Evolutionary conservation across 192 early-diverging fungal species (phyloP).

Genomic region (Rhizoclosmatium globosum): DNA sequence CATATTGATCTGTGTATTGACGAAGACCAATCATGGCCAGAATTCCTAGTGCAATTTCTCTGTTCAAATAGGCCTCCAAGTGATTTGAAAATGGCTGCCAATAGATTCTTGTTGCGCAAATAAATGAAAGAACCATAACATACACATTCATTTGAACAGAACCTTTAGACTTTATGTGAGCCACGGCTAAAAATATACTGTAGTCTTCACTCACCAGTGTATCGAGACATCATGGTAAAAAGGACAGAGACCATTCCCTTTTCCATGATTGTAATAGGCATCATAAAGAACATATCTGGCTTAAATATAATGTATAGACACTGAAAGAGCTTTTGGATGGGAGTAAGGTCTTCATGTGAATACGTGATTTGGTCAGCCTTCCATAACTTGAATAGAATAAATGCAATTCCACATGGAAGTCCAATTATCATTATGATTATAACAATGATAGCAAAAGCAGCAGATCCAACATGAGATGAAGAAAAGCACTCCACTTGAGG

Average conservation of each 20-base stretch:
- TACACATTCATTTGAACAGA: slow-evolving; percentile 9
- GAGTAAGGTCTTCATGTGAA: slow-evolving; percentile 1
- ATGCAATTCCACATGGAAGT: neutral
- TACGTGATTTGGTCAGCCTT: slow-evolving; percentile 13
- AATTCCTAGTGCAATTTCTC: too few species aligned
- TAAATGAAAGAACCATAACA: slow-evolving; percentile 10
- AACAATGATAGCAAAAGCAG: slow-evolving; percentile 28
- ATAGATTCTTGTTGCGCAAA: slow-evolving; percentile 32
- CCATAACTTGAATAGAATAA: neutral
- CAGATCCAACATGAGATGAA: neutral
- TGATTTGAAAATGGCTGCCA: slow-evolving; percentile 35
- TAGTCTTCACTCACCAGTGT: slow-evolving; percentile 18
- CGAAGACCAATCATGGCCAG: too few species aligned
- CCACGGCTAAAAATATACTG: neutral
- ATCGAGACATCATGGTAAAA: slow-evolving; percentile 13
- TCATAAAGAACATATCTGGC: slow-evolving; percentile 16
- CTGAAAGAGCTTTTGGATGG: slow-evolving; percentile 24
- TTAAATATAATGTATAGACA: slow-evolving; percentile 36
- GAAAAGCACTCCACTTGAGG: slow-evolving; percentile 2
- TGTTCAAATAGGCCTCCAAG: too few species aligned
- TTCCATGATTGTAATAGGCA: slow-evolving; percentile 31
- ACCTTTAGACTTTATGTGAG: neutral
- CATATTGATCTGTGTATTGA: too few species aligned
- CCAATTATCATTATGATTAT: slow-evolving; percentile 10
- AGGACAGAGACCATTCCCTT: slow-evolving; percentile 27